These are phyloP conservation scores for Pseudoscleropodium purum DNA, from an alignment of 225 moss, liverwort and hornwort genomes.

Conservation along the genomic window DNA sequence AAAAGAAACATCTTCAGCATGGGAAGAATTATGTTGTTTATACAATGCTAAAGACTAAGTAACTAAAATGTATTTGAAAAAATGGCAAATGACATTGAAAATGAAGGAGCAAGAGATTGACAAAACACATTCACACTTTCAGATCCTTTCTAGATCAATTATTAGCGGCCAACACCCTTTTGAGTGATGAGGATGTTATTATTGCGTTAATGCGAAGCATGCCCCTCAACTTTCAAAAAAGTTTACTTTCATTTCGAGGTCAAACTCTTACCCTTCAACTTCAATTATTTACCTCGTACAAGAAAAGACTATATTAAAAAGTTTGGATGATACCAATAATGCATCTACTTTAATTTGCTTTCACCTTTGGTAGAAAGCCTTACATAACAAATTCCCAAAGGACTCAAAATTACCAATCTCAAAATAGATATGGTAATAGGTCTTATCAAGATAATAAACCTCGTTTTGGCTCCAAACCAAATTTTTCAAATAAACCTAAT, in stretches of 20 bases:
- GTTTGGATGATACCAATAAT: background rate
- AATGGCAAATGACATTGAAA: background rate
- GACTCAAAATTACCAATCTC: background rate
- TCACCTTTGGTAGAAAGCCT: background rate
- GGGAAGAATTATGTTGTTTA: background rate
- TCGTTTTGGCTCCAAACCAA: background rate
- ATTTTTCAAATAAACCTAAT: no score
- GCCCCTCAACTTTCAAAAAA: background rate
- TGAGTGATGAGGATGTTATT: background rate
- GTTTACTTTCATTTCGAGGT: background rate
- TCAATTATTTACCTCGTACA: background rate
- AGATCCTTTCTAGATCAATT: background rate
- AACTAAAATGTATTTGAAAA: background rate
- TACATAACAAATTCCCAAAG: rapidly evolving
- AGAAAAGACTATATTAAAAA: background rate
- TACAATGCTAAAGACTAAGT: background rate
- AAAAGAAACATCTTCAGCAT: background rate
- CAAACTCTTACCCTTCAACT: background rate
- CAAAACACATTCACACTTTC: background rate
- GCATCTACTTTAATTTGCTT: background rate
- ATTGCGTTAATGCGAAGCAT: background rate
- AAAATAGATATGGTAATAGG: background rate
- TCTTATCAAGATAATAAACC: background rate
- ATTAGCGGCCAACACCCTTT: rapidly evolving
- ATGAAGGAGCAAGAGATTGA: background rate